These are phyloP conservation scores for Pseudonitzschia multiseries DNA, from an alignment of 108 stramenopile genomes.

Conservation along the genomic window DNA sequence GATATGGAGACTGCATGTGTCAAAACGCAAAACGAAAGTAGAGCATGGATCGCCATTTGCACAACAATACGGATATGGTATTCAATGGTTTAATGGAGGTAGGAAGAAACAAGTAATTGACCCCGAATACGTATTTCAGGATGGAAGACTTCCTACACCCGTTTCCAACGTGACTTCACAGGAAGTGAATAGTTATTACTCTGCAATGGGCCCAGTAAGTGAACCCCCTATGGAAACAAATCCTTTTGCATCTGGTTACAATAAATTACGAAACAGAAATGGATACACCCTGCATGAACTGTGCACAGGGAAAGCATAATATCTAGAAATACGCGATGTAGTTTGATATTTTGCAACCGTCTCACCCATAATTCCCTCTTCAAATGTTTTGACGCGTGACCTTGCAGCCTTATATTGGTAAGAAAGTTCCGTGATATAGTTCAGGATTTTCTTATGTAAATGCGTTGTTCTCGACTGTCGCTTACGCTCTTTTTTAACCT, in stretches of 20 bases:
- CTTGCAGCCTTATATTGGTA: slow-evolving; percentile 39
- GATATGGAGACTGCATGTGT: slow-evolving; percentile 38
- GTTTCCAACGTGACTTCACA: slow-evolving; percentile 50
- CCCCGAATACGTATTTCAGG: slow-evolving; percentile 43
- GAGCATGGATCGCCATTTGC: slow-evolving; percentile 89
- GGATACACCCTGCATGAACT: not conserved
- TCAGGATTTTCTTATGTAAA: no score
- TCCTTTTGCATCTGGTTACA: not conserved
- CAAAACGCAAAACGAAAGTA: slow-evolving; percentile 44
- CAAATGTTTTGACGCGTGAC: not conserved
- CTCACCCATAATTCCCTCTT: not conserved
- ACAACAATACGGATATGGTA: slow-evolving; percentile 87
- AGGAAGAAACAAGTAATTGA: slow-evolving; percentile 30
- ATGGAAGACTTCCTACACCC: slow-evolving; percentile 43
- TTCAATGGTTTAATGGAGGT: slow-evolving; percentile 53
- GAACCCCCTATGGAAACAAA: not conserved
- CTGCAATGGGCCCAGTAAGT: slow-evolving; percentile 61
- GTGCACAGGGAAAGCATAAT: not conserved
- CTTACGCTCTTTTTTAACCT: not conserved
- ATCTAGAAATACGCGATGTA: no score
- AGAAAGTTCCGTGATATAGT: not conserved
- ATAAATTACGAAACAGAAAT: not conserved
- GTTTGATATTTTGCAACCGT: not conserved
- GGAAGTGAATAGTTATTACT: slow-evolving; percentile 50
- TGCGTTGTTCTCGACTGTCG: not conserved